Base-by-base conservation (phyloP, 2,329 filamentous ascomycete species). In the Gyromitra esculenta region DNA sequence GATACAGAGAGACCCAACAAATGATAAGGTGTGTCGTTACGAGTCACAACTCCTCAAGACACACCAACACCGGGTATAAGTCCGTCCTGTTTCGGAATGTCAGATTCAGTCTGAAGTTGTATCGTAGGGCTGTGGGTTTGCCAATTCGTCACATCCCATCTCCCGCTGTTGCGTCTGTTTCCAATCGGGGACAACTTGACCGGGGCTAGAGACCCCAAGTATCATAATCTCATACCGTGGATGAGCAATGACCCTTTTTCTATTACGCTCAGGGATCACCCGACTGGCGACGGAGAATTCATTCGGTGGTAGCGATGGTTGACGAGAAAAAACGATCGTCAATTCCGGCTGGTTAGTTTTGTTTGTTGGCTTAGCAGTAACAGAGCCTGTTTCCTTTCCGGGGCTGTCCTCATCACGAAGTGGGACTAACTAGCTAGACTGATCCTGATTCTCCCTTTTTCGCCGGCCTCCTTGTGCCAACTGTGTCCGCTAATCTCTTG, bases 251-350 rank as follows among this genome's bases (percentile, higher is more conserved):
- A 77, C 75, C 70, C 75, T 77, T 77, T 77, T 77, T 74, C 69
- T 11, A 70, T 69, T 77, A 52, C 43, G 57, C 70, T 63, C 75
- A 77, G 75, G 75, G 75, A 77, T 77, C 75, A 77, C 75, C 75
- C 75, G 75, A 77, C 75, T 77, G 75, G 75, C 70, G 54, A 77
- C 75, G 75, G 75, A 77, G 75, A 77, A 77, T 77, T 77, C 75
- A 77, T 77, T 77, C 75, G 75, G 72, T 69, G 75, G 75, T 77
- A 77, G 75, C 75, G 75, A 77, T 77, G 70, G 70, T 60, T 77
- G 75, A 74, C 64, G 63, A 77, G 75, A 75, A 77, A 77, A 77
- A 77, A 65, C 75, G 75, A 77, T 77, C 75, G 64, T 59, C 75
- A 59, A 69, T 75, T 77, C 75, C 65, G 75, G 59, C 75, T 77